Evolutionary conservation across 2,329 filamentous ascomycete genomes (phyloP), one percentile per base, ranked within the genome.

Genomic region (Blastomyces gilchristii): DNA sequence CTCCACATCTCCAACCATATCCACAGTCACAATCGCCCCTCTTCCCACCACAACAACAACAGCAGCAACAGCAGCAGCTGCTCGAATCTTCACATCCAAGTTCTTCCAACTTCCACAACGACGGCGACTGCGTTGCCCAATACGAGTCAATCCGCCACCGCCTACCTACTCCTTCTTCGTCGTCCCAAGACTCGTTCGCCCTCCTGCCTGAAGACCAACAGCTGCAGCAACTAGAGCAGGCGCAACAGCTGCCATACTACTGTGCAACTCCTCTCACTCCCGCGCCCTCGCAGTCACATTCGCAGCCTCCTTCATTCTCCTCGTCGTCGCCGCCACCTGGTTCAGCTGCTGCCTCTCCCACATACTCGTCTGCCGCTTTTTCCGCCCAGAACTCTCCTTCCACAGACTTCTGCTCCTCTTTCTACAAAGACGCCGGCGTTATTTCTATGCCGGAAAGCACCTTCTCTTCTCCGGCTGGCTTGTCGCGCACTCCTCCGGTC

Each of bases 401-500:
- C 5, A 60, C 61, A n/a, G 60, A 64, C 60, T 62, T 64, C 62
- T 62, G 53, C 43, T 64, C 65, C 37, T 63, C 63, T 39, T 59
- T 63, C 53, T 67, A 62, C 62, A 64, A 54, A 25, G 63, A 62
- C 43, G 8, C 60, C 49, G 58, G 45, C 22, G 52, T 61, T 57
- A 45, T 64, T 60, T 65, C 64, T 67, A 67, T 67, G 64, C 61
- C 58, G 49, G 65, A 64, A 53, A 59, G 50, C 57, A 57, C 47
- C 45, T 67, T 61, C 62, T 41, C 65, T 31, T 56, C 58, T 18
- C 62, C 70, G 56, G 69, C 73, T 25, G 67, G 67, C 31, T 74
- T 75, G 58, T 73, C 75, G 45, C 68, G 67, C 18, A 65, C 64
- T 37, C 69, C 71, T 25, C 71, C 71, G 31, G 62, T 62, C 68